Conservation (phyloP, 2,329 filamentous ascomycete species). For the Chaetothyriales sp. region DNA sequence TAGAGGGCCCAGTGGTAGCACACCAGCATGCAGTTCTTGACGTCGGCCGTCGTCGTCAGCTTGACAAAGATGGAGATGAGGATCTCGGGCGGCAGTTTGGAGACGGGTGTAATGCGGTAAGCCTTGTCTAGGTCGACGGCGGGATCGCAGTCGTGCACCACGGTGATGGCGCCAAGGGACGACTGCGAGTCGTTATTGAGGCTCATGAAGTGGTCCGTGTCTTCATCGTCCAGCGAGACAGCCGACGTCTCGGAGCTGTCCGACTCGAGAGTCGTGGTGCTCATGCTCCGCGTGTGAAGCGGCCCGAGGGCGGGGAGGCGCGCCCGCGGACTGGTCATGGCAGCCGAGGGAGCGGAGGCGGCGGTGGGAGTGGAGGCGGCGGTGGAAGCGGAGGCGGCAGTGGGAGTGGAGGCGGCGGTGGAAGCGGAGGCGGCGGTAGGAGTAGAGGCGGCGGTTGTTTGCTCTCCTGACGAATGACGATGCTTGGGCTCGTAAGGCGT, state of each 20-base stretch:
- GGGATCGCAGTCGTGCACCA: slow-evolving; percentile 60
- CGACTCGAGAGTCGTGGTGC: slow-evolving; percentile 16
- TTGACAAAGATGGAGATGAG: slow-evolving; percentile 86
- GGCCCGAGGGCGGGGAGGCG: slow-evolving; percentile 11
- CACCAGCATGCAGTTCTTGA: slow-evolving; percentile 84
- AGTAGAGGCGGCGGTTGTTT: not conserved
- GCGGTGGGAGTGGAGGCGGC: not conserved
- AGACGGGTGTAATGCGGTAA: slow-evolving; percentile 62
- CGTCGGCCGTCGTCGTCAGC: slow-evolving; percentile 59
- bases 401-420: not conserved
- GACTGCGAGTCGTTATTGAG: slow-evolving; percentile 83
- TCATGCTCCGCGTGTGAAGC: slow-evolving; percentile 14
- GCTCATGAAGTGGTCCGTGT: slow-evolving; percentile 81
- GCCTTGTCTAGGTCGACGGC: slow-evolving; percentile 36
- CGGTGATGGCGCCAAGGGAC: slow-evolving; percentile 62
- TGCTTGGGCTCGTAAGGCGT: not conserved
- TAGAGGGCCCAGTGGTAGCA: slow-evolving; percentile 88
- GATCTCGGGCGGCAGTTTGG: slow-evolving; percentile 80
- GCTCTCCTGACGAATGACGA: not conserved
- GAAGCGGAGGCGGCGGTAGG: not conserved
- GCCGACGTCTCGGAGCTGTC: slow-evolving; percentile 26
- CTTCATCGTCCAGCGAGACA: slow-evolving; percentile 57
- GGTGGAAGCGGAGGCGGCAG: not conserved
- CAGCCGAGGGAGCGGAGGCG: slow-evolving; percentile 1
- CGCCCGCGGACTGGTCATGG: slow-evolving; percentile 14